Percentiles rank a stretch among this genome's conserved stretches.
These are phyloP conservation scores for Cichorium intybus DNA, from an alignment of 140 eudicot species.

Conservation along the genomic window DNA sequence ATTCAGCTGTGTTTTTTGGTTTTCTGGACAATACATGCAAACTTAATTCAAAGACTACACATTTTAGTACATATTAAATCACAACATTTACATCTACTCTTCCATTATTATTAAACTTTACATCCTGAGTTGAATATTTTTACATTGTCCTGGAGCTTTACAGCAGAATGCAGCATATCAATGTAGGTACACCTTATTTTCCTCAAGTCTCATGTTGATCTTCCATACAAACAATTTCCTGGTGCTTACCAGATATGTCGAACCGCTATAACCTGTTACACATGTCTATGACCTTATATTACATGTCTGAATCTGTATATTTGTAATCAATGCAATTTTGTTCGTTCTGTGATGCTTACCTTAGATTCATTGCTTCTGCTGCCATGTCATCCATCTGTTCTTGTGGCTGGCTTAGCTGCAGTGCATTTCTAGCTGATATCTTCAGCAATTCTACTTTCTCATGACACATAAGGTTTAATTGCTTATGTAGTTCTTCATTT, in stretches of 20 bases:
- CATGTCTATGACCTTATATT: constrained; percentile 1
- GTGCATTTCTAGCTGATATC: constrained; percentile 19
- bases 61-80: background rate
- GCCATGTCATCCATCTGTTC: constrained; percentile 23
- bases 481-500: constrained; percentile 50
- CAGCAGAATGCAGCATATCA: background rate
- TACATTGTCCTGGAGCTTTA: background rate
- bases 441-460: constrained; percentile 41
- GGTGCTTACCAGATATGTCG: background rate
- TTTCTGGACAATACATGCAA: background rate
- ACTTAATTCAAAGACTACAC: background rate
- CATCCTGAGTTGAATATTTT: background rate
- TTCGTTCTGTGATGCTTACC: constrained; percentile 25
- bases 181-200: background rate
- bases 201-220: background rate
- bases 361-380: constrained; percentile 26
- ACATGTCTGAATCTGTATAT: background rate
- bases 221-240: background rate
- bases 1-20: too few species aligned
- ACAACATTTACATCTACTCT: background rate
- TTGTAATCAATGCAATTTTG: background rate
- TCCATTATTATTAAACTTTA: background rate
- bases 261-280: background rate
- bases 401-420: constrained; percentile 44
- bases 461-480: constrained; percentile 37